A percentile compares a stretch with the other conserved stretches of the same genome.
phyloP scores from a whole-genome alignment of 2,329 filamentous ascomycete genomes.

The Epichloe glyceriae region DNA sequence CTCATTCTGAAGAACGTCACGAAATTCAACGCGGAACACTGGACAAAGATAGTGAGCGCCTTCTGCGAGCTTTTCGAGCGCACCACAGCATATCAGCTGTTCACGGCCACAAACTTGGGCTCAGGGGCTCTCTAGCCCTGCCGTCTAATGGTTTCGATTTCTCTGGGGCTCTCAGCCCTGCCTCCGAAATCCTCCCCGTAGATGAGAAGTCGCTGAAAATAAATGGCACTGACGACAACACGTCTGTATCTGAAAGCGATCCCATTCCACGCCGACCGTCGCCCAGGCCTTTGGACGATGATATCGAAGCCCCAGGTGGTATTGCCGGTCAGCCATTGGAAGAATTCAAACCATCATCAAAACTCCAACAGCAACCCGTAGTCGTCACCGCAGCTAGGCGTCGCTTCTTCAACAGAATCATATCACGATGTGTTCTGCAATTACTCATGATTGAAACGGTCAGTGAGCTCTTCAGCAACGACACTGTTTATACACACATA shows the following conservation, averaged over 20 bases:
- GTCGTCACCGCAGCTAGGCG: constrained; percentile 87
- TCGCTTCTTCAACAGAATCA: constrained; percentile 98
- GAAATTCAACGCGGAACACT: constrained; percentile 79
- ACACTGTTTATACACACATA: constrained; percentile 85
- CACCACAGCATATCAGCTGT: constrained; percentile 89
- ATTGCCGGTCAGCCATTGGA: constrained; percentile 45
- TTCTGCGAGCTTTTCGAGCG: constrained; percentile 93
- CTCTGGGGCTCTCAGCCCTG: constrained; percentile 29
- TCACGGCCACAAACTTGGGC: constrained; percentile 61
- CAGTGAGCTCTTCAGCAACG: constrained; percentile 95
- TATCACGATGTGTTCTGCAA: constrained; percentile 94
- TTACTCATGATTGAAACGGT: constrained; percentile 99
- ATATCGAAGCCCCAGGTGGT: constrained; percentile 19
- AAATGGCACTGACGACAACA: constrained; percentile 36
- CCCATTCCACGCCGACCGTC: constrained; percentile 17
- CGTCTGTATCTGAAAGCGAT: constrained; percentile 18
- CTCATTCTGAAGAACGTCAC: constrained; percentile 91
- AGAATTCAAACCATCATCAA: constrained; percentile 70
- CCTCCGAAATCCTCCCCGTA: constrained; percentile 23
- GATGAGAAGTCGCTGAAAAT: constrained; percentile 49
- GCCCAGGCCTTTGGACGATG: constrained; percentile 21
- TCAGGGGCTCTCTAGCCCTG: constrained; percentile 38
- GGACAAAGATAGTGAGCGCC: constrained; percentile 85
- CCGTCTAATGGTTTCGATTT: constrained; percentile 40
- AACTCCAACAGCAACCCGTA: constrained; percentile 73